These are phyloP conservation scores for Tilletia setariae DNA, from an alignment of 1,284 basidiomycete species.

Conservation along the genomic window DNA sequence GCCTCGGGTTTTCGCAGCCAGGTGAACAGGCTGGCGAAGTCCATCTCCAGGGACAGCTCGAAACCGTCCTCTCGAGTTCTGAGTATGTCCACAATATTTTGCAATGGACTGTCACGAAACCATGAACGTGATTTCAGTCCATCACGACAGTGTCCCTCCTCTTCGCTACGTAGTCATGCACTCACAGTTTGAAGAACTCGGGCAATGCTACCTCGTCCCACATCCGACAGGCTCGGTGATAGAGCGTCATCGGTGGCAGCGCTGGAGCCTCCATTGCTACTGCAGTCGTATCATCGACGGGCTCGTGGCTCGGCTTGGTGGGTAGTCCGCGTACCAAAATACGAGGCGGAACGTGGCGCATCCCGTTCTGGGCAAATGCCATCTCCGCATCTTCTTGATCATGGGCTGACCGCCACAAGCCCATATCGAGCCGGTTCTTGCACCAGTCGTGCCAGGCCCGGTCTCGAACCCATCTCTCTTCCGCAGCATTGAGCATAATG, in stretches of 20 bases:
- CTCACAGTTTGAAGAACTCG: conserved; percentile 10
- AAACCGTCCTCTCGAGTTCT: conserved; percentile 11
- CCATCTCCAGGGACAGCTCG: conserved; percentile 1
- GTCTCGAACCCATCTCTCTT: background rate
- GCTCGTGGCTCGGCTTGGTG: background rate
- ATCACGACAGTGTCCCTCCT: too few species aligned
- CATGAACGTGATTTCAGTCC: too few species aligned
- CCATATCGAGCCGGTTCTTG: background rate
- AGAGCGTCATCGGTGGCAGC: background rate
- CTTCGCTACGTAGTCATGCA: background rate
- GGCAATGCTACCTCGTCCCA: conserved; percentile 7
- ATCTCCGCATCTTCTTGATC: conserved; percentile 8
- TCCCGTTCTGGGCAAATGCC: background rate
- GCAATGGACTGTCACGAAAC: background rate
- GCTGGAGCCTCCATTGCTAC: background rate
- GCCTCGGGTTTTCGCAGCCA: background rate
- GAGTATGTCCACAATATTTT: conserved; percentile 3
- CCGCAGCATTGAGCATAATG: background rate
- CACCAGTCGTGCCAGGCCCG: conserved; percentile 10
- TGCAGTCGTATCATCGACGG: background rate
- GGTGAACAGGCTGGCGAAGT: background rate
- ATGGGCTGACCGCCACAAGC: background rate
- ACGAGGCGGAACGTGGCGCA: background rate
- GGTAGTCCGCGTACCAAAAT: background rate
- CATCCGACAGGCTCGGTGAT: background rate